Evolutionary conservation across 805 yeast genomes (phyloP).

Genomic region (Jamesozyma rosinii): DNA sequence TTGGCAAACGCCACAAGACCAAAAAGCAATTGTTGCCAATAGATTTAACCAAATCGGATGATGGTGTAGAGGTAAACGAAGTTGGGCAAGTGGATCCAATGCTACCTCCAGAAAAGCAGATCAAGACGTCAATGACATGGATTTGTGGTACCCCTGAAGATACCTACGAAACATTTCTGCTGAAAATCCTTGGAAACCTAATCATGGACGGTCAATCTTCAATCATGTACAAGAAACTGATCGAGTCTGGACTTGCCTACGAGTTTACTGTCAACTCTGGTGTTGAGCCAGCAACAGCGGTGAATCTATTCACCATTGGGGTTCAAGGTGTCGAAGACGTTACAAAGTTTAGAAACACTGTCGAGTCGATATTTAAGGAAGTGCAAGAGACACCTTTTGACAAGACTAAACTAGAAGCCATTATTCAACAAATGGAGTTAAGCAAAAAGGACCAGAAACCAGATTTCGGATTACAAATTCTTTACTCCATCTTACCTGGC

Average conservation of each 20-base stretch:
- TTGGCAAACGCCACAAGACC: conserved; percentile 41
- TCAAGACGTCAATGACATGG: conserved; percentile 84
- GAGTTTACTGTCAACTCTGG: conserved; percentile 88
- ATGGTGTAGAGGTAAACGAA: conserved; percentile 27
- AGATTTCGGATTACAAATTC: conserved; percentile 73
- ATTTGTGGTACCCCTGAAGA: conserved; percentile 65
- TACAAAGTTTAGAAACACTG: conserved; percentile 38
- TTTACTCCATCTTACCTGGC: conserved; percentile 67
- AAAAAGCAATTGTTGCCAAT: conserved; percentile 35
- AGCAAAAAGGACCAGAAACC: conserved; percentile 79
- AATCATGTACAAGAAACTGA: conserved; percentile 74
- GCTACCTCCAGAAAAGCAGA: conserved; percentile 56
- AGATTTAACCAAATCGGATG: conserved; percentile 34
- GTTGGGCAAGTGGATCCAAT: conserved; percentile 81
- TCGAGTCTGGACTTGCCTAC: conserved; percentile 76
- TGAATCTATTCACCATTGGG: conserved; percentile 75
- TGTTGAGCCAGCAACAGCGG: conserved; percentile 68
- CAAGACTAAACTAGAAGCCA: conserved; percentile 62
- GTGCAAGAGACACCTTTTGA: conserved; percentile 41
- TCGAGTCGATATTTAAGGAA: conserved; percentile 39
- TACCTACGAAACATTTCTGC: conserved; percentile 58
- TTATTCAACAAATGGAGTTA: conserved; percentile 80
- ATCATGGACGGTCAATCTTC: conserved; percentile 88
- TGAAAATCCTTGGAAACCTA: conserved; percentile 61
- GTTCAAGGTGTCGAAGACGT: conserved; percentile 62